These are phyloP conservation scores for Cornus florida DNA, from an alignment of 148 eudicot species.

Conservation along the genomic window DNA sequence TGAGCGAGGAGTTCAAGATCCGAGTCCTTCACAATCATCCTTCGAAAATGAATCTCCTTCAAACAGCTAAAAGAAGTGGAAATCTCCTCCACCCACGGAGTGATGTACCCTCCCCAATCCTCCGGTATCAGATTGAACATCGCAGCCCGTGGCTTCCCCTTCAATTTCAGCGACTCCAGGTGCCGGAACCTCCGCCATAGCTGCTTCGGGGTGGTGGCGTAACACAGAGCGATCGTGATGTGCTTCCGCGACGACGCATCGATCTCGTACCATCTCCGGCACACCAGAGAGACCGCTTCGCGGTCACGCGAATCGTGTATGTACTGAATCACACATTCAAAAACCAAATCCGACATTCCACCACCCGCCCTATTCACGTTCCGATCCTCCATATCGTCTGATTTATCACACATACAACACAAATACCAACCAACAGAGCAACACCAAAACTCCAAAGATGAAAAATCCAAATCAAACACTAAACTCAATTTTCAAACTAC, in stretches of 20 bases:
- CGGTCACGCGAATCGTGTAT: conserved; percentile 58
- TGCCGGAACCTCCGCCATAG: conserved; percentile 54
- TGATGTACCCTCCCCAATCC: conserved; percentile 88
- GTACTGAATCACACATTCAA: conserved; percentile 61
- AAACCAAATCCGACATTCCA: conserved; percentile 53
- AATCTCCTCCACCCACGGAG: conserved; percentile 70
- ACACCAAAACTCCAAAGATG: neutral
- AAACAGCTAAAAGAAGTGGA: conserved; percentile 30
- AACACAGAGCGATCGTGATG: conserved; percentile 78
- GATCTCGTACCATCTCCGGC: conserved; percentile 58
- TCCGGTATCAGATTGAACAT: conserved; percentile 87
- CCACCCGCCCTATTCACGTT: neutral
- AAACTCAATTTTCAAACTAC: no score
- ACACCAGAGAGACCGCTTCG: conserved; percentile 57
- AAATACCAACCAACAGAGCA: neutral
- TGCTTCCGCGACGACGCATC: conserved; percentile 61
- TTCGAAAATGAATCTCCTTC: conserved; percentile 64
- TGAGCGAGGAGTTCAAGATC: conserved; percentile 61
- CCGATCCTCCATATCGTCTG: conserved; percentile 15
- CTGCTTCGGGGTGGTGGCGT: conserved; percentile 62
- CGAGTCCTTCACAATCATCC: conserved; percentile 80
- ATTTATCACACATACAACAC: neutral
- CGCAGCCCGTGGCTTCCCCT: conserved; percentile 91
- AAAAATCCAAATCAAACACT: neutral
- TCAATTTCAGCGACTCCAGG: conserved; percentile 67